Base-by-base conservation (phyloP, 345 rosid genomes). In the Murraya paniculata region DNA sequence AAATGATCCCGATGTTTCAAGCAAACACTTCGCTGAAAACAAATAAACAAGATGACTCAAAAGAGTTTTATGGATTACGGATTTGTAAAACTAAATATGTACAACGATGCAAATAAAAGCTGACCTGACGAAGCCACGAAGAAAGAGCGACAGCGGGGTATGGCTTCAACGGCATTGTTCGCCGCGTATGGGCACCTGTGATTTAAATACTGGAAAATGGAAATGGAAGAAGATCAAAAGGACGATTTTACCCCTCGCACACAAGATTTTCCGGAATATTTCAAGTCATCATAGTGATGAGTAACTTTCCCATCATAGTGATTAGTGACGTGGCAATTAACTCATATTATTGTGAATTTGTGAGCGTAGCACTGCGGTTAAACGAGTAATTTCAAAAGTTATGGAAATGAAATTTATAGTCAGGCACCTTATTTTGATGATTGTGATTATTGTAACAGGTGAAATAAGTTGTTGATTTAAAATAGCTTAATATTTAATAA, bases 371-470 rank as follows among this genome's bases (percentile, higher is more conserved):
- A 3, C 16, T 3, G 48, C 16, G 4, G 16, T 10, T 45, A 45
- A 45, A 45, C 2, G 48, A 41, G 13, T 41, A 2, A 9, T 38
- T 38, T 38, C 41, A 45, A 45, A 11, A 11, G 0, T 41, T 10
- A 41, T 41, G 48, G 0, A 10, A 45, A 45, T 2, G 1, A 10
- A 45, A 45, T 45, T 45, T 45, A 41, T 41, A 2, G 0, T 11
- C 2, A 0, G 1, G 4, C 16, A 45, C 4, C 1, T 0, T 1
- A 2, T 3, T 3, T 0, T 45, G 50, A 0, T 10, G 14, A 38
- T 38, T 38, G 3, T 0, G 9, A 39, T 39, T 39, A 2, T 13
- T 11, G 5, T 3, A 5, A 3, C 1, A 1, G 0, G 3, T 13
- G 0, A 3, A 41, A 13, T 45, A 45, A 11, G 18, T 45, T 45